phyloP scores from a whole-genome alignment of 352 stramenopile genomes.

The Vaucheria bursata region DNA sequence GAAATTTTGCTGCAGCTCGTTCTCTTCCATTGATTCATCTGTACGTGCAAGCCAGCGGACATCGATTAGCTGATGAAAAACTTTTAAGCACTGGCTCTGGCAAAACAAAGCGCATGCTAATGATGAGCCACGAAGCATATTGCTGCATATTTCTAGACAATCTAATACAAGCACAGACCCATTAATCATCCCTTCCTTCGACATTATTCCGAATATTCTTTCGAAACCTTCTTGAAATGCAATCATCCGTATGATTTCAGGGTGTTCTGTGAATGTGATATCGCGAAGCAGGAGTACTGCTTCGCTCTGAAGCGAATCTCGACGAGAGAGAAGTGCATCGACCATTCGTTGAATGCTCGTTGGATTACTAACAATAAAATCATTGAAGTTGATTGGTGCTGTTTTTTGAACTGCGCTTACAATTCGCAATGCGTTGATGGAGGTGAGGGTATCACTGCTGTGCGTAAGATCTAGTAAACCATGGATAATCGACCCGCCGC shows the following conservation, averaged over 20 bases:
- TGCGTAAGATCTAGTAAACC: conserved; percentile 40
- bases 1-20: too few relatives aligned
- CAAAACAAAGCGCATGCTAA: conserved; percentile 30
- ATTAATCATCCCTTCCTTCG: conserved; percentile 27
- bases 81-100: conserved; percentile 38
- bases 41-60: conserved; percentile 7
- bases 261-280: neutral
- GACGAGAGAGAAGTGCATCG: conserved; percentile 29
- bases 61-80: conserved; percentile 39
- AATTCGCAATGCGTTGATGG: conserved; percentile 24
- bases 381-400: conserved; percentile 15
- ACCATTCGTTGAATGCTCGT: conserved; percentile 29
- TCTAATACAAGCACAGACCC: conserved; percentile 35
- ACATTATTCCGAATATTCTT: conserved; percentile 41
- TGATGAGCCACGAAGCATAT: conserved; percentile 21
- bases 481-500: conserved; percentile 33
- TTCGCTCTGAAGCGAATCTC: conserved; percentile 33
- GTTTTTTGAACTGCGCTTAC: conserved; percentile 22
- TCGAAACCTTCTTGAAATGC: conserved; percentile 46
- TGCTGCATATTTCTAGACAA: conserved; percentile 20
- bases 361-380: conserved; percentile 23
- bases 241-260: conserved; percentile 39
- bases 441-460: conserved; percentile 25
- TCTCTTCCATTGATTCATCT: too few relatives aligned
- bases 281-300: conserved; percentile 32